Conservation (phyloP, 495 filamentous ascomycete species). For the Talaromyces borbonicus region DNA sequence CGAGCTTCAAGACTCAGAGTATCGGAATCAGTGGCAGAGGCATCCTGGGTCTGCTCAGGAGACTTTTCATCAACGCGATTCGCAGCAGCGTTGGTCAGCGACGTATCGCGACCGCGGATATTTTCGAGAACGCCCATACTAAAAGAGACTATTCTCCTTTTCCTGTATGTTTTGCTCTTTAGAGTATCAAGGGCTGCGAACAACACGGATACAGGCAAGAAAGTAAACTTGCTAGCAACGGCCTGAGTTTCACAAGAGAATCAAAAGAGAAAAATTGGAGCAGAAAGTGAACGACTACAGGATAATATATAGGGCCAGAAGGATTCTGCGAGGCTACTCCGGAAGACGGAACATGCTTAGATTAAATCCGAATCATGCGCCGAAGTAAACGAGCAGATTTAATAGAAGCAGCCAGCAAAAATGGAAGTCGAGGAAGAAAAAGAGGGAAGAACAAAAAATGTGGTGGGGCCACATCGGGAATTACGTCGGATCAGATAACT, state of each 20-base stretch:
- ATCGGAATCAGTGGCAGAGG: constrained; percentile 8
- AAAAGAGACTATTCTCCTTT: background rate
- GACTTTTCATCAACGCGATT: constrained; percentile 2
- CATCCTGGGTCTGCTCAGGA: background rate
- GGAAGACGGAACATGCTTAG: background rate
- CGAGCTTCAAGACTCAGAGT: constrained; percentile 9
- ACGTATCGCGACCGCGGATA: constrained; percentile 5
- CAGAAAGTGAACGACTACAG: background rate
- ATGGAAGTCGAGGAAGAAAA: background rate
- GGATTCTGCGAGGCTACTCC: background rate
- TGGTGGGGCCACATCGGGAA: background rate
- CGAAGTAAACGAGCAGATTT: too few species aligned
- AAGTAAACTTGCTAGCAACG: background rate
- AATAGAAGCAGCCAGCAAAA: background rate
- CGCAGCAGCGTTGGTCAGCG: constrained; percentile 2
- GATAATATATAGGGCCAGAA: background rate
- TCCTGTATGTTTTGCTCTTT: too few species aligned
- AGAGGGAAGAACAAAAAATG: background rate
- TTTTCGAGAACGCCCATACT: constrained; percentile 6
- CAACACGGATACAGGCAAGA: too few species aligned
- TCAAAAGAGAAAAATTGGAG: background rate
- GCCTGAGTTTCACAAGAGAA: background rate
- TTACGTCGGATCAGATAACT: constrained; percentile 3
- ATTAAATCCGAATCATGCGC: background rate
- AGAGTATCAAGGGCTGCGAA: too few species aligned